Base-by-base conservation (phyloP, 2,329 filamentous ascomycete species). In the Septoria petroselini region DNA sequence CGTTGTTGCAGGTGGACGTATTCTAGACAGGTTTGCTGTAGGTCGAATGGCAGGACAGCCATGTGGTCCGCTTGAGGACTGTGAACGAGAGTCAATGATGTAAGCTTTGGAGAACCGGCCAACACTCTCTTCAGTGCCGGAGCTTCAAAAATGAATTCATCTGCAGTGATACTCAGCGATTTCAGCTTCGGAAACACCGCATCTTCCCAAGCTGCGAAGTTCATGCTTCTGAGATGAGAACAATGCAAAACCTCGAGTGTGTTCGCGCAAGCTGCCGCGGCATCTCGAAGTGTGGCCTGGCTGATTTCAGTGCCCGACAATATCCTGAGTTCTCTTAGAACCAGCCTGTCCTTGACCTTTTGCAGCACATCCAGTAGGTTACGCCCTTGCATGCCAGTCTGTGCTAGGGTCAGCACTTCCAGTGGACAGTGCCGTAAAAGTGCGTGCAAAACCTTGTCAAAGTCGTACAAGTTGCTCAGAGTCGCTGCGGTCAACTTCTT, bases 361-460 rank as follows among this genome's bases (percentile, higher is more conserved):
- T 45, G 33, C 19, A 67, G 38, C 7, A 34, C 15, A 3, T 50
- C 43, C 8, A 59, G 47, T 3, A 64, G 40, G 11, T 58, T 56
- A 7, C 40, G 33, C 7, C 53, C 45, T 23, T 58, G 54, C 2
- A 65, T 29, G 5, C 62, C 62, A 11, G 55, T 71, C 2, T 61
- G 54, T 0, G 61, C 64, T 0, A 76, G 39, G 23, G 69, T 63
- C 11, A 75, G 52, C 0, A 54, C 31, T 46, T 61, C 14, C 59
- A 68, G 30, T 1, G 58, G 68, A 43, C 72, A 75, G 2, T 63
- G 61, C 12, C 59, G 65, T 1, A 64, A 60, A 2, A 76, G 60
- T 8, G 70, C 70, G n/a, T 27, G 29, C 1, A 69, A 60, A 1
- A 72, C 59, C 25, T 72, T 68, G 27, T 73, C 69, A 9, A 67